Base-by-base conservation (phyloP, 306 rosid species). In the Oemleria cerasiformis region DNA sequence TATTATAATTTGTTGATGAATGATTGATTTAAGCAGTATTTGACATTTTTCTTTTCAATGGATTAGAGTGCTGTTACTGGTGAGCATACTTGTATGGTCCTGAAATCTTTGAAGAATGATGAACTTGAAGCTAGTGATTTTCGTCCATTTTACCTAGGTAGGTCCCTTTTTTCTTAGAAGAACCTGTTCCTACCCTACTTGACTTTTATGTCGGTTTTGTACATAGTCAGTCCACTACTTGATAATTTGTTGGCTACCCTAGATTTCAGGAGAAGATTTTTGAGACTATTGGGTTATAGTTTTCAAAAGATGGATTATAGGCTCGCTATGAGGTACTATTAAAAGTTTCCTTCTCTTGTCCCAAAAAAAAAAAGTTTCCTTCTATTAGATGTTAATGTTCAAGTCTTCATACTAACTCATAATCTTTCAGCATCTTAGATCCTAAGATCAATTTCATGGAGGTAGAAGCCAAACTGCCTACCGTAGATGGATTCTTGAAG, bases 41-140 rank as follows among this genome's bases (percentile, higher is more conserved):
- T 73, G 23, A 43, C 40, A 7, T 47, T 39, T 62, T 42, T 49
- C 42, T 71, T 61, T 62, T 73, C 66, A 38, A 63, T 56, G 75
- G 49, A 80, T 74, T 65, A 94, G 97, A 94, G 86, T 82, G 13
- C 84, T 74, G 90, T 89, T 75, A 94, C 97, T 4, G 97, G 99
- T 60, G 97, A 94, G 87, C 96, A 94, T 80, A 77, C 99, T 2
- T 91, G 99, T 73, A 94, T 91, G 97, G 75, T 89, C 81, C 65
- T 94, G 70, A 94, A 89, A 71, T 86, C 99, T 66, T 79, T 94
- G 77, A 88, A 79, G 83, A 94, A 89, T 78, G 97, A 94, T 78
- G 96, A 94, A 53, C 81, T 91, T 83, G 98, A 91, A 78, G 85
- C 73, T 66, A 82, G 77, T 74, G 91, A 77, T 83, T 90, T 86